phyloP scores from a whole-genome alignment of 2,329 filamentous ascomycete species.

The Periconia digitata region DNA sequence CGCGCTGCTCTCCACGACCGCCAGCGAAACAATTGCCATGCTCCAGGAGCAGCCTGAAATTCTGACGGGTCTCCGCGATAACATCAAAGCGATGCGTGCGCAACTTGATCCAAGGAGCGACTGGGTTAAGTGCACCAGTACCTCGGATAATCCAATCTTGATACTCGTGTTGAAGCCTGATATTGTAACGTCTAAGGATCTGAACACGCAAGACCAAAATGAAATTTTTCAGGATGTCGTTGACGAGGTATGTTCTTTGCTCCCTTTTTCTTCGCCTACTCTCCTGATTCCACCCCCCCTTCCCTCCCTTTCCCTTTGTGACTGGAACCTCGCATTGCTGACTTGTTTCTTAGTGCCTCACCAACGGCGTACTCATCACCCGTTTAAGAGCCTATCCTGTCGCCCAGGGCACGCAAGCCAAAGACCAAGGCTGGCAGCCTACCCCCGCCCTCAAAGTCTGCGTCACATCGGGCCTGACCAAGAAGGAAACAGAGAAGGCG shows the following conservation, averaged over 20 bases:
- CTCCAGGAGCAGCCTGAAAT: conserved; percentile 87
- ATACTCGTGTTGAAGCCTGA: conserved; percentile 82
- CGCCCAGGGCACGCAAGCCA: conserved; percentile 60
- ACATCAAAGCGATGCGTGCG: conserved; percentile 79
- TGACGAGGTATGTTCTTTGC: conserved; percentile 73
- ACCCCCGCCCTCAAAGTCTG: conserved; percentile 88
- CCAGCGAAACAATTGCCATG: conserved; percentile 84
- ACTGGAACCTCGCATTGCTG: too few species aligned
- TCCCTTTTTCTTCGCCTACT: not conserved
- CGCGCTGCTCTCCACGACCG: conserved; percentile 91
- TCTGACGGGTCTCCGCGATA: conserved; percentile 76
- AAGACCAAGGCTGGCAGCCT: conserved; percentile 68
- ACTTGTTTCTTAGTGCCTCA: too few species aligned
- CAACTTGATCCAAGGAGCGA: conserved; percentile 93
- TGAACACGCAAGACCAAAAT: conserved; percentile 78
- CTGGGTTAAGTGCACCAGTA: conserved; percentile 83
- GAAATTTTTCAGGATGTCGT: conserved; percentile 83
- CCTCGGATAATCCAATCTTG: conserved; percentile 83
- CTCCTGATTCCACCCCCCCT: not conserved
- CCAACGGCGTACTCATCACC: conserved; percentile 87
- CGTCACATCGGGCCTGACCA: conserved; percentile 81
- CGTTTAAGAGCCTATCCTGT: conserved; percentile 75
- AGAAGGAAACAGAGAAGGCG: conserved; percentile 95
- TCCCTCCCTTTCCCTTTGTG: not conserved
- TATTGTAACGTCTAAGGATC: conserved; percentile 68